Conservation (phyloP, 179 eudicot species). For the Actinidia chinensis region DNA sequence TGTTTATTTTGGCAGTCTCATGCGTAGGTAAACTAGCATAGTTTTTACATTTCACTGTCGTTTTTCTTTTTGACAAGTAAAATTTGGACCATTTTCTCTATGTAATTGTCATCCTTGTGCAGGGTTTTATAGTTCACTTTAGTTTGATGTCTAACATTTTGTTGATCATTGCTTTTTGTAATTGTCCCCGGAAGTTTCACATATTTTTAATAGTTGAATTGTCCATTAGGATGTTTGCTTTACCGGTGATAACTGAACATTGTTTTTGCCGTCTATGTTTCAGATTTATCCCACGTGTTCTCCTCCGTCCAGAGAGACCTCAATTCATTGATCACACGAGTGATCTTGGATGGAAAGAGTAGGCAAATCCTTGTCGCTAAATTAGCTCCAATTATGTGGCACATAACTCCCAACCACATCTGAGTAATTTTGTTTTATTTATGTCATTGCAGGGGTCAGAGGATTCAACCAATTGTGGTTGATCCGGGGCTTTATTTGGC, state of each 20-base stretch:
- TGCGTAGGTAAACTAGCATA: neutral
- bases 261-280: constrained; percentile 9
- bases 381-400: constrained; percentile 7
- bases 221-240: neutral
- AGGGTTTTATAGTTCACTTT: neutral
- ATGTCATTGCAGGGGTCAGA: constrained; percentile 46
- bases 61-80: too few relatives aligned
- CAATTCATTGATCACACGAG: constrained; percentile 87
- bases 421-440: neutral
- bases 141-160: neutral
- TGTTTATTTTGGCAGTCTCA: neutral
- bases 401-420: constrained; percentile 3
- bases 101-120: too few relatives aligned
- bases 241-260: constrained; percentile 15
- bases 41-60: neutral
- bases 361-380: constrained; percentile 36
- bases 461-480: constrained; percentile 76
- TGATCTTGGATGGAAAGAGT: constrained; percentile 96
- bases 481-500: constrained; percentile 90
- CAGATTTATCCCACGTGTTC: constrained; percentile 83
- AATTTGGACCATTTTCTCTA: too few relatives aligned
- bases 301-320: constrained; percentile 68
- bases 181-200: neutral
- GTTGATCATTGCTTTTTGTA: neutral
- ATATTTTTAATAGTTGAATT: neutral